Percentiles rank a stretch among this genome's conserved stretches.
These are phyloP conservation scores for Alternaria tenuissima DNA, from an alignment of 2,329 filamentous ascomycete genomes.

Conservation along the genomic window DNA sequence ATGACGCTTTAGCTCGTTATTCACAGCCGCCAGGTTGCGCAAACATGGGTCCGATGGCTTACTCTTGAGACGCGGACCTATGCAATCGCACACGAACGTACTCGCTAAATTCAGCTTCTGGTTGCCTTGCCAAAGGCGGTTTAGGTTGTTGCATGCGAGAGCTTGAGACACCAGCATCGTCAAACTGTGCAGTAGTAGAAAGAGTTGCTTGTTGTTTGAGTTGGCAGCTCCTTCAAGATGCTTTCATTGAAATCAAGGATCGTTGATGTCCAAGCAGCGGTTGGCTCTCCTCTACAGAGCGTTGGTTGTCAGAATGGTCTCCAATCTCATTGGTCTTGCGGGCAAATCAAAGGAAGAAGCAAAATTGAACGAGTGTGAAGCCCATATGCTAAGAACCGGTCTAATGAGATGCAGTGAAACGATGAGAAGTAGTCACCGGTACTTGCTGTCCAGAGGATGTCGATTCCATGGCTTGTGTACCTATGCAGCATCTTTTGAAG, in stretches of 20 bases:
- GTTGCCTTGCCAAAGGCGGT: neutral
- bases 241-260: slow-evolving; percentile 5
- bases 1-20: slow-evolving; percentile 6
- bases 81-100: neutral
- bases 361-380: slow-evolving; percentile 3
- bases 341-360: slow-evolving; percentile 6
- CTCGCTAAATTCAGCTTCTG: neutral
- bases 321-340: slow-evolving; percentile 4
- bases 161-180: slow-evolving; percentile 8
- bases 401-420: neutral
- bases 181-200: slow-evolving; percentile 4
- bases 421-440: too few relatives aligned
- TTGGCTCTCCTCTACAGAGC: slow-evolving; percentile 6
- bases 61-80: slow-evolving; percentile 3
- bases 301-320: slow-evolving; percentile 1
- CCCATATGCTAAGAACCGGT: slow-evolving; percentile 8
- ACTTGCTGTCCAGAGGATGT: too few relatives aligned
- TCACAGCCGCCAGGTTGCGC: slow-evolving; percentile 3
- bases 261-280: neutral
- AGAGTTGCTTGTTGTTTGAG: neutral
- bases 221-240: slow-evolving; percentile 8
- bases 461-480: too few relatives aligned
- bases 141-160: slow-evolving; percentile 2
- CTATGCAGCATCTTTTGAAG: too few relatives aligned
- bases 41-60: slow-evolving; percentile 1